Conservation (phyloP, 2,329 filamentous ascomycete species). For the Cephalotrichum gorgonifer region DNA sequence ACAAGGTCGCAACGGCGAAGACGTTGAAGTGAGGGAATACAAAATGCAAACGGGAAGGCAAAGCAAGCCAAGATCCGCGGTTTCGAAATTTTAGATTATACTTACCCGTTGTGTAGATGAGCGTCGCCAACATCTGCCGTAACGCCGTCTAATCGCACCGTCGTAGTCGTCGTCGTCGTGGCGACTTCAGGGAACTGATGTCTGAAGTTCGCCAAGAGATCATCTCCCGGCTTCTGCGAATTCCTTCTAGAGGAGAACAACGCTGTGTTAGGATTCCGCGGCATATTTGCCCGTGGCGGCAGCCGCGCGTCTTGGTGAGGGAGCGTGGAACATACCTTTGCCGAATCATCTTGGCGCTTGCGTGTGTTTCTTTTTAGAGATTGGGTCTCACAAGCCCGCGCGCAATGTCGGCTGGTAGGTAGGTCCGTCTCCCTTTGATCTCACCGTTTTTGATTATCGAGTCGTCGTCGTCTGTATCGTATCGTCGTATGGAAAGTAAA, state of each 20-base stretch:
- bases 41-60: neutral
- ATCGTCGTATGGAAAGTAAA: neutral
- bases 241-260: constrained; percentile 45
- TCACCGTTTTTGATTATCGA: neutral
- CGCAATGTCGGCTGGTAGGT: too few relatives aligned
- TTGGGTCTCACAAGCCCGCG: too few relatives aligned
- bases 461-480: neutral
- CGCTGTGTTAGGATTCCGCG: neutral
- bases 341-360: constrained; percentile 20
- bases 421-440: neutral
- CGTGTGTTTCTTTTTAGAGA: neutral
- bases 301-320: neutral
- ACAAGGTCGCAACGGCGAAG: neutral
- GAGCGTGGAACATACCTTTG: constrained; percentile 18
- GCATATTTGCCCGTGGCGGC: neutral
- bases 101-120: constrained; percentile 20
- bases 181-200: constrained; percentile 69
- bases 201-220: constrained; percentile 75
- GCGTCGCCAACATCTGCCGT: constrained; percentile 3
- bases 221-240: constrained; percentile 77
- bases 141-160: constrained; percentile 12
- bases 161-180: constrained; percentile 27
- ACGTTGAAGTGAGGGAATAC: neutral
- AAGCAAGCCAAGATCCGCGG: neutral
- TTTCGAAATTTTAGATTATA: constrained; percentile 1